Evolutionary conservation across 2,329 filamentous ascomycete species (phyloP), one percentile per base, ranked within the genome.

Genomic region (Aspergillus hortae): DNA sequence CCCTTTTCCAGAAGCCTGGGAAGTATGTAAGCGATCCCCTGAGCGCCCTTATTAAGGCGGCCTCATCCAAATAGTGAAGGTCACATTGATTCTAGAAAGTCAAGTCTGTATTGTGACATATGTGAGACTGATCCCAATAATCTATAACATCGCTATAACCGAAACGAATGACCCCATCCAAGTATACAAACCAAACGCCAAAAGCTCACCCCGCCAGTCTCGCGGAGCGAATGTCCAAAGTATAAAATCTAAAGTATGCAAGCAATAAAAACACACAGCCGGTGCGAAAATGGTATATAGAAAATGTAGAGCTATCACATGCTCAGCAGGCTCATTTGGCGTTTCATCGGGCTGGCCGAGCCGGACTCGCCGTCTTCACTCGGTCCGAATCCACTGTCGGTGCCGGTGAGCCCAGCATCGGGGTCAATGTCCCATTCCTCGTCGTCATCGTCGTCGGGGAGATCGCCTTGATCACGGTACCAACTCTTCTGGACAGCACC

Each of bases 401-500:
- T 75, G 11, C 73, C 73, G 32, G 62, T 61, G 6, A 69, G 60
- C 30, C 63, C 64, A 21, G 68, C 65, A 53, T 96, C 92, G 27
- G 94, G 92, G 69, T 97, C 94, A 60, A 99, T 97, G 67, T 99
- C 94, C 85, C 94, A 97, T 55, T 89, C 85, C 5, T 83, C 80
- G 25, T 77, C 72, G 57, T 77, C 77, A 25, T 81, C 79, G 2
- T 79, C 78, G 9, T 80, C 80, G 2, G 69, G 76, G 35, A 60
- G 64, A 12, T 68, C 68, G 1, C 73, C 71, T 6, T 59, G 54
- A 49, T 77, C 69, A 47, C 77, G 71, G 50, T 82, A 82, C 77
- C 86, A 99, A 3, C 85, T 89, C 72, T 96, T 97, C 72, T 99
- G 94, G 49, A 87, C 87, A 4, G 92, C 92, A 4, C 91, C 92